Percentiles rank a stretch among this genome's conserved stretches.
These are phyloP conservation scores for Ophiorrhiza pumila DNA, from an alignment of 257 asterid species.

Conservation along the genomic window DNA sequence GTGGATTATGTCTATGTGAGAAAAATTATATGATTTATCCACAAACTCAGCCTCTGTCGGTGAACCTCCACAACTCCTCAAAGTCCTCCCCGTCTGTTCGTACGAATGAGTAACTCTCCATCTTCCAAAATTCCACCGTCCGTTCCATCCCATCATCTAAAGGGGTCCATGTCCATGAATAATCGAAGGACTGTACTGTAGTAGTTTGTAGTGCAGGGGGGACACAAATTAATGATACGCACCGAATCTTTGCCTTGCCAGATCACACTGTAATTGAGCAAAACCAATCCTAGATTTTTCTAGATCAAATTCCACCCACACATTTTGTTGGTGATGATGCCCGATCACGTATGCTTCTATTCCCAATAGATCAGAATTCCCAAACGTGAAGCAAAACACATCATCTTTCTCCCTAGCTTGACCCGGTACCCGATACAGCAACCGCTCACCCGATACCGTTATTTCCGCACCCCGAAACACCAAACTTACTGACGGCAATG, in stretches of 20 bases:
- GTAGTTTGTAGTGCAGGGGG: too few species aligned
- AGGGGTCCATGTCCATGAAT: neutral
- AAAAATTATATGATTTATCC: too few species aligned
- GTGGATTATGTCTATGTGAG: too few species aligned
- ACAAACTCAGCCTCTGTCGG: too few species aligned
- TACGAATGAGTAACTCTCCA: too few species aligned
- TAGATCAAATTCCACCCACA: constrained; percentile 84
- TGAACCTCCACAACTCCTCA: too few species aligned
- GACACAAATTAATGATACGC: constrained; percentile 10
- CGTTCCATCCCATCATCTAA: neutral
- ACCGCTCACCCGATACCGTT: constrained; percentile 38
- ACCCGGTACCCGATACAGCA: constrained; percentile 63
- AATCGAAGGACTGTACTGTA: too few species aligned
- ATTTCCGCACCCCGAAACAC: constrained; percentile 71
- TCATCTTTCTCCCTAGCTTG: constrained; percentile 49
- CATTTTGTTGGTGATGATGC: constrained; percentile 77
- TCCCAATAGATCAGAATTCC: constrained; percentile 65
- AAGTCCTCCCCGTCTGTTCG: too few species aligned
- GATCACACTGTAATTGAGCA: constrained; percentile 59
- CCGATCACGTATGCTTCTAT: constrained; percentile 75
- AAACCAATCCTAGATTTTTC: constrained; percentile 66
- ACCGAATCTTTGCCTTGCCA: constrained; percentile 59
- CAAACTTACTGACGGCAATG: constrained; percentile 62
- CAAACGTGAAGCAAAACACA: constrained; percentile 76
- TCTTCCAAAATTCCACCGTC: too few species aligned